These are phyloP conservation scores for Termitomyces sp. DNA, from an alignment of 768 basidiomycete species.

Conservation along the genomic window DNA sequence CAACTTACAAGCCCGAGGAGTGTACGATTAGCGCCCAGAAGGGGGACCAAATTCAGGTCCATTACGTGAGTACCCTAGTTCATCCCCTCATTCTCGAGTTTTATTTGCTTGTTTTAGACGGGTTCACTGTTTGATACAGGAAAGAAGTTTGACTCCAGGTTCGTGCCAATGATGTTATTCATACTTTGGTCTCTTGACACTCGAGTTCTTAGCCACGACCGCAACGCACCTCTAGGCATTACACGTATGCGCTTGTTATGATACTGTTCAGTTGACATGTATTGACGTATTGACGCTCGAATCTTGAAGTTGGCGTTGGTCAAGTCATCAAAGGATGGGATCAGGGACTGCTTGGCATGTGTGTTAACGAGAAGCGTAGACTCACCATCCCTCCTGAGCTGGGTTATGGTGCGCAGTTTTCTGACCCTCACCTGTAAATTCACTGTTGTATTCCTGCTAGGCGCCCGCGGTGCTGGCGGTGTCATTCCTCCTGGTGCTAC, in stretches of 20 bases:
- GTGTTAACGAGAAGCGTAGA: conserved; percentile 80
- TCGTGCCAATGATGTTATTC: conserved; percentile 10
- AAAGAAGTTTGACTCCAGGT: conserved; percentile 89
- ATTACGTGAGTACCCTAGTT: conserved; percentile 54
- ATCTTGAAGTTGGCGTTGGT: conserved; percentile 57
- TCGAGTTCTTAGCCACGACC: conserved; percentile 48
- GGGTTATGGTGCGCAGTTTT: conserved; percentile 69
- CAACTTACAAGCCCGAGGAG: conserved; percentile 50
- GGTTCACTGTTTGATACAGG: conserved; percentile 75
- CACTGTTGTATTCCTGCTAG: conserved; percentile 27
- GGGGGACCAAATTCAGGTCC: conserved; percentile 66
- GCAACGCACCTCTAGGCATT: conserved; percentile 68
- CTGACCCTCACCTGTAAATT: not conserved
- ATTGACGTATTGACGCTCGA: not conserved
- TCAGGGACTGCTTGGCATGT: conserved; percentile 78
- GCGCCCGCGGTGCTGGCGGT: conserved; percentile 66
- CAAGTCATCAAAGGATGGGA: conserved; percentile 89
- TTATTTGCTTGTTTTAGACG: conserved; percentile 39
- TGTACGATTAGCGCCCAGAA: conserved; percentile 51
- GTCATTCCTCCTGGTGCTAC: conserved; percentile 68
- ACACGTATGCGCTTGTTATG: conserved; percentile 49
- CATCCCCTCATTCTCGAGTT: not conserved
- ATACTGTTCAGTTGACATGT: not conserved
- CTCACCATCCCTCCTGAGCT: conserved; percentile 77
- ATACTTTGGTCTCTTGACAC: not conserved